These are phyloP conservation scores for Candida glaebosa DNA, from an alignment of 805 yeast genomes.

Conservation along the genomic window DNA sequence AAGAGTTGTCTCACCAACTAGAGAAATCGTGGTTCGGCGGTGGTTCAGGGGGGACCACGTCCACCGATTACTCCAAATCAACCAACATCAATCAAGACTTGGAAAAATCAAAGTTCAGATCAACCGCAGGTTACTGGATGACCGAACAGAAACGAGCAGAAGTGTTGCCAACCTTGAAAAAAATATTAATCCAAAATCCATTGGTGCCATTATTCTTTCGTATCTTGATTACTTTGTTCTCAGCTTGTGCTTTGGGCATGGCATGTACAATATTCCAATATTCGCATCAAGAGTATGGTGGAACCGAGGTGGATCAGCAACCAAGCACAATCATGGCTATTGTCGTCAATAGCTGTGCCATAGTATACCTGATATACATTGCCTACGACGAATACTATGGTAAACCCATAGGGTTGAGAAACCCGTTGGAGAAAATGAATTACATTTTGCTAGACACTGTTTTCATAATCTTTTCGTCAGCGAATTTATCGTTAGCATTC, in stretches of 20 bases:
- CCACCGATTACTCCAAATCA: slow-evolving; percentile 29
- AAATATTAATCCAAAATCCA: slow-evolving; percentile 68
- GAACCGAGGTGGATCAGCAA: slow-evolving; percentile 55
- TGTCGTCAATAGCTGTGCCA: slow-evolving; percentile 74
- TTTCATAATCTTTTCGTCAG: slow-evolving; percentile 85
- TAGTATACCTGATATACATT: slow-evolving; percentile 74
- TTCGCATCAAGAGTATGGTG: slow-evolving; percentile 32
- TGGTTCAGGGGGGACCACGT: slow-evolving; percentile 6
- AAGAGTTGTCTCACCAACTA: not conserved
- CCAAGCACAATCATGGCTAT: slow-evolving; percentile 94
- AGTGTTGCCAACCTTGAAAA: slow-evolving; percentile 58
- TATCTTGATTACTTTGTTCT: slow-evolving; percentile 43
- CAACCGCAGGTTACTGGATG: slow-evolving; percentile 69
- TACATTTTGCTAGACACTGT: slow-evolving; percentile 78
- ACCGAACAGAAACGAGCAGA: slow-evolving; percentile 57
- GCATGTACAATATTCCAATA: slow-evolving; percentile 56
- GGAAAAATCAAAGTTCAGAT: slow-evolving; percentile 34
- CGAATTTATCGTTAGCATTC: slow-evolving; percentile 82
- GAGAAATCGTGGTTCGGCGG: not conserved
- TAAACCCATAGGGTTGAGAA: slow-evolving; percentile 85
- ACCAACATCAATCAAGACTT: slow-evolving; percentile 14
- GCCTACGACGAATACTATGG: slow-evolving; percentile 90
- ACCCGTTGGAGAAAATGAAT: slow-evolving; percentile 79
- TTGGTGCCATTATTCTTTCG: slow-evolving; percentile 78
- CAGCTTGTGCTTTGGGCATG: slow-evolving; percentile 66